Base-by-base conservation (phyloP, 1,284 basidiomycete species). In the Trichosporon coremiiforme region DNA sequence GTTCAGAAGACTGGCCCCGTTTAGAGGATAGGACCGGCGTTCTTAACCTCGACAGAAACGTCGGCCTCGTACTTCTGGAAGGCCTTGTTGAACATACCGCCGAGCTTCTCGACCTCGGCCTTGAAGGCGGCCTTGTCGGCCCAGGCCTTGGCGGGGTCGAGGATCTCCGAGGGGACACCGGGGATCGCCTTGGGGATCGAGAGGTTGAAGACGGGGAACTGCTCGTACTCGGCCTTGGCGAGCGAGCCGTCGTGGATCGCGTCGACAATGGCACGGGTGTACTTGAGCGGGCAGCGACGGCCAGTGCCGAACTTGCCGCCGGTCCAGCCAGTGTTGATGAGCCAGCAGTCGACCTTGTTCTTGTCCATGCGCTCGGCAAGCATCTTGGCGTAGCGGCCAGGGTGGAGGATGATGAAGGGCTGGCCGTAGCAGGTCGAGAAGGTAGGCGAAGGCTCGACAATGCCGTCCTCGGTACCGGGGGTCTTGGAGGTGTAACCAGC, bases 351-450 rank as follows among this genome's bases (percentile, higher is more conserved):
- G 80, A 95, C 95, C 74, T 94, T 89, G 86, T 93, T 88, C 85
- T 91, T 89, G 71, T 90, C 85, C 96, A 99, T 99, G 80, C 93
- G 90, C 81, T 94, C 91, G 9, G 96, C 94, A 77, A 99, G 88
- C 97, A 99, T 99, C 84, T 90, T 88, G 66, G 96, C 96, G 85
- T 99, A 99, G 75, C 94, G 90, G 67, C 91, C 89, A 66, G 94
- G 94, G 86, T 97, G 95, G 71, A 98, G 92, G 75, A 98, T 92
- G 82, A 99, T 97, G 89, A 99, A 99, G 38, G 97, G 96, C 73
- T 97, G 96, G 77, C 93, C 94, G 88, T 98, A 98, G 85, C 95
- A 98, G 45, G 96, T 98, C 35, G 95, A 98, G 90, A 99, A 99
- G 65, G 97, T 99, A 22, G 97, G 97, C 76, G 96, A 95, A 69